phyloP scores from a whole-genome alignment of 352 stramenopile species.

The Phytopythium delawarense region DNA sequence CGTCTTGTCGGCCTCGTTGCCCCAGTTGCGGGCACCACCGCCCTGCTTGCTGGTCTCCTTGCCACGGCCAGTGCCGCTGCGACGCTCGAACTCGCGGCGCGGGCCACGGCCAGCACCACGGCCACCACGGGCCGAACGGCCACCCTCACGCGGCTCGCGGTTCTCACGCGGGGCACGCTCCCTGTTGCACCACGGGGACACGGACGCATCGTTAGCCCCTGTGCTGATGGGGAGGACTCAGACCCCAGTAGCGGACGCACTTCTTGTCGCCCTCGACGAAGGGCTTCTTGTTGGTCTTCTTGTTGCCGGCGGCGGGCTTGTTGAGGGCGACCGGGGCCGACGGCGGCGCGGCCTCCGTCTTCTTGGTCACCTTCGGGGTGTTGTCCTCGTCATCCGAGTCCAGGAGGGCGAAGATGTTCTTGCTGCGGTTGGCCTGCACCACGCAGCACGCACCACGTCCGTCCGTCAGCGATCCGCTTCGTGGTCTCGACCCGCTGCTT shows the following conservation, averaged over 20 bases:
- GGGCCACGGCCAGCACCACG: slow-evolving; percentile 36
- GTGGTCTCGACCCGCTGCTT: not conserved
- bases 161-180: slow-evolving; percentile 41
- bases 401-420: slow-evolving; percentile 71
- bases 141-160: slow-evolving; percentile 29
- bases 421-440: slow-evolving; percentile 39
- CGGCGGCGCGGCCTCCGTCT: slow-evolving; percentile 44
- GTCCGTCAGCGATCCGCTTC: not conserved
- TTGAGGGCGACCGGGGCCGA: slow-evolving; percentile 65
- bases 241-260: slow-evolving; percentile 15
- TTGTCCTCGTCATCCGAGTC: slow-evolving; percentile 77
- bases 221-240: not conserved
- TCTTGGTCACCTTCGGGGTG: slow-evolving; percentile 53
- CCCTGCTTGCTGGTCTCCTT: slow-evolving; percentile 95
- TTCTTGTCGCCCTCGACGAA: slow-evolving; percentile 51
- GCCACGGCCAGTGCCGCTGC: slow-evolving; percentile 93
- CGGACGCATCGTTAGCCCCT: not conserved
- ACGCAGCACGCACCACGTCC: not conserved
- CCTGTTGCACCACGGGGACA: slow-evolving; percentile 1
- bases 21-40: slow-evolving; percentile 95
- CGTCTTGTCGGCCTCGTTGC: slow-evolving; percentile 91
- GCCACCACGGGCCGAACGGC: slow-evolving; percentile 35
- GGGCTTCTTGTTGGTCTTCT: slow-evolving; percentile 69
- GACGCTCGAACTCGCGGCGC: slow-evolving; percentile 90
- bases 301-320: slow-evolving; percentile 83